A percentile compares a stretch with the other conserved stretches of the same genome.
Conservation (phyloP, 129 eudicot genomes). For the carrot (Daucus carota) region DH1_v3.0 NC_030382.2:47636501-47637000, state of each 20-base stretch:
- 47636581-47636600: background rate
- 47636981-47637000: conserved; percentile 83
- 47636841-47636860: conserved; percentile 55
- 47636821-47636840: conserved; percentile 66
- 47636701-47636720: background rate
- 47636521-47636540: conserved; percentile 60
- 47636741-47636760: background rate
- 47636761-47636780: background rate
- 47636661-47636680: background rate
- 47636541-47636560: conserved; percentile 72
- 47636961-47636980: conserved; percentile 73
- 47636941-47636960: conserved; percentile 64
- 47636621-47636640: background rate
- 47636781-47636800: background rate
- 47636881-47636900: conserved; percentile 70
- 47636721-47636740: background rate
- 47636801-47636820: background rate
- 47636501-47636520: conserved; percentile 63
- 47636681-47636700: background rate
- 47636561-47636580: conserved; percentile 41
- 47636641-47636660: background rate
- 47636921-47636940: conserved; percentile 83
- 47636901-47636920: conserved; percentile 86
- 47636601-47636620: background rate
- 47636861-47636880: conserved; percentile 76